Percentiles rank a stretch among this genome's conserved stretches.
These are phyloP conservation scores for Cydonia oblonga DNA, from an alignment of 331 rosid species.

Conservation along the genomic window DNA sequence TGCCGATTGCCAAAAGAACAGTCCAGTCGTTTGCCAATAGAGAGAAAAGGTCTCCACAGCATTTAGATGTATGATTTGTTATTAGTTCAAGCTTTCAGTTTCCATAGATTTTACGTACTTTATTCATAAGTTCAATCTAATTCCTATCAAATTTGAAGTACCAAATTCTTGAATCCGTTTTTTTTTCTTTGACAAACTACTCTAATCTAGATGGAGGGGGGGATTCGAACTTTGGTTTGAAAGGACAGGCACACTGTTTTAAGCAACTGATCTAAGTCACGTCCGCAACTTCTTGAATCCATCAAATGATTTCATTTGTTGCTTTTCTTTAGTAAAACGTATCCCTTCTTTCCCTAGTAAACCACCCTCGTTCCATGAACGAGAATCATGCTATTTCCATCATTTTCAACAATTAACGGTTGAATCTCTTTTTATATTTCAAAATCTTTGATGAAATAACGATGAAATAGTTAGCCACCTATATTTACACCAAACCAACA, in stretches of 20 bases:
- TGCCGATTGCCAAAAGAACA: conserved; percentile 81
- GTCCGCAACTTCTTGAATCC: too few relatives aligned
- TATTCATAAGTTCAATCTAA: not conserved
- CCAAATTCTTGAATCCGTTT: not conserved
- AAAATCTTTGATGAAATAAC: not conserved
- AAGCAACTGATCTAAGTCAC: too few relatives aligned
- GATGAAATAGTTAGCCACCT: not conserved
- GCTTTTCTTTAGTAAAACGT: too few relatives aligned
- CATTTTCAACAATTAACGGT: not conserved
- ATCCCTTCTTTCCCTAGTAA: not conserved
- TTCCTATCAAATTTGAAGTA: not conserved
- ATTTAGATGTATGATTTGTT: conserved; percentile 38
- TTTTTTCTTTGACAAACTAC: not conserved
- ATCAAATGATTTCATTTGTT: too few relatives aligned
- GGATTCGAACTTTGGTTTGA: too few relatives aligned
- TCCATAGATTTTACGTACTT: not conserved
- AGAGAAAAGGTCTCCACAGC: conserved; percentile 43
- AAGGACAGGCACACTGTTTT: too few relatives aligned
- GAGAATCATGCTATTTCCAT: not conserved
- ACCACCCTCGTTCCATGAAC: conserved; percentile 20
- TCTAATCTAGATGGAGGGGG: not conserved
- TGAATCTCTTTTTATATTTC: not conserved
- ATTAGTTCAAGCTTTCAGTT: not conserved
- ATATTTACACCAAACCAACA: not conserved
- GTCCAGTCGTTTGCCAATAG: conserved; percentile 84